Evolutionary conservation across 2,329 filamentous ascomycete genomes (phyloP), one percentile per base, ranked within the genome.

Genomic region (Alternaria angustiovoidea): DNA sequence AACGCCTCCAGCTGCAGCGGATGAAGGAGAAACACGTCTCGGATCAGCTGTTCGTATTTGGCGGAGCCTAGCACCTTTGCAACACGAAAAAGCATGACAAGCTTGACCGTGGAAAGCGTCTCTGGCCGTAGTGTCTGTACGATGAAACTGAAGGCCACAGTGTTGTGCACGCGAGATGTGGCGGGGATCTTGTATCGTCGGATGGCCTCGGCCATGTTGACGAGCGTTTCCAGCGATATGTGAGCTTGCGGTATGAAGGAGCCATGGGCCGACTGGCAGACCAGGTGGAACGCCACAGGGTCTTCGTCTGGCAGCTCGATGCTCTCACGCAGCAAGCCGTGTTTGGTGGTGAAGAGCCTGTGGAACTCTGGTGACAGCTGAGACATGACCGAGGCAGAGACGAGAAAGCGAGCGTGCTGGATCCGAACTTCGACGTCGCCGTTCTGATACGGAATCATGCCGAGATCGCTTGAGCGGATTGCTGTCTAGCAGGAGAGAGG

Each of bases 211-310:
- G 55, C 48, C 20, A 64, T 62, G 0, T 57, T 48, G 0, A 54
- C 20, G 41, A 64, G 62, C 32, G 52, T 57, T 38, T 64, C 7
- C 4, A 53, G 39, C 7, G 43, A 59, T 64, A 64, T 59, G 7
- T 62, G 9, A 44, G 52, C 4, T 14, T 62, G 16, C 7, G 38
- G 59, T 30, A 64, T 52, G 18, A 64, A 59, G 20, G 34, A 48
- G n/a, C 59, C 18, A 53, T 64, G 12, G 55, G 59, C 59, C 16
- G n/a, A 62, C 56, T 59, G 16, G 46, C 43, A 64, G 4, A 64
- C 57, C 8, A 59, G 18, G 41, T 26, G 12, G 24, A 64, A 59
- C 14, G 48, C 55, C 4, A 46, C 18, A 5, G 51, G 52, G 30
- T 64, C 48, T 54, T 64, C 18, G 26, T 54, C 30, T n/a, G 28